These are phyloP conservation scores for Pulveroboletus sp. DNA, from an alignment of 768 basidiomycete genomes.

Conservation along the genomic window DNA sequence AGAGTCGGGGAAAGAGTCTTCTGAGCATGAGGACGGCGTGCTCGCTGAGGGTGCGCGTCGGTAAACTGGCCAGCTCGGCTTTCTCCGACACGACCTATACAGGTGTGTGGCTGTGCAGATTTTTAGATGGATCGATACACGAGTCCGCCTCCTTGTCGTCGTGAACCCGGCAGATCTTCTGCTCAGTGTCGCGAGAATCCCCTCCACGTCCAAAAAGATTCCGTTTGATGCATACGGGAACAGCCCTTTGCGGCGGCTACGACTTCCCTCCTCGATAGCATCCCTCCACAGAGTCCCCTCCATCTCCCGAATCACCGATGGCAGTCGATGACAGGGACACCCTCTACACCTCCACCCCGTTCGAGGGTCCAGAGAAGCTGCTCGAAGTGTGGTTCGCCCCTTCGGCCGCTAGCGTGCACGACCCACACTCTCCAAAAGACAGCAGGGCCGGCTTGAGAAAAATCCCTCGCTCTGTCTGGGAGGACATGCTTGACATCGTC, in stretches of 20 bases:
- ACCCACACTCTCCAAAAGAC: constrained; percentile 32
- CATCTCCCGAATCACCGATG: constrained; percentile 15
- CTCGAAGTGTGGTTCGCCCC: constrained; percentile 98
- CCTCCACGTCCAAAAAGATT: constrained; percentile 9
- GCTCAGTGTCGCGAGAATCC: constrained; percentile 14
- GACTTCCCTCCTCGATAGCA: constrained; percentile 47
- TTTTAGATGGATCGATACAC: constrained; percentile 12
- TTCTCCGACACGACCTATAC: constrained; percentile 18
- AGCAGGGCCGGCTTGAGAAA: constrained; percentile 68
- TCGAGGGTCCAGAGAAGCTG: constrained; percentile 93
- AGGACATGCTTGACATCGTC: constrained; percentile 95
- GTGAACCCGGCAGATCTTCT: constrained; percentile 14
- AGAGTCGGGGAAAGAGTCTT: constrained; percentile 41
- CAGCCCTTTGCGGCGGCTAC: constrained; percentile 33
- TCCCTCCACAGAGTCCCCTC: constrained; percentile 16
- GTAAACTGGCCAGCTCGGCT: constrained; percentile 3
- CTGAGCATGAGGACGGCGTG: constrained; percentile 28
- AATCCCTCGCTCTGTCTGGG: constrained; percentile 78
- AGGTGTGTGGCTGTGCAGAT: constrained; percentile 21
- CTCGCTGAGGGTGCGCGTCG: no score
- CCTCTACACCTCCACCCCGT: constrained; percentile 46
- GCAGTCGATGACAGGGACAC: constrained; percentile 18
- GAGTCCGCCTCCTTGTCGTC: constrained; percentile 10
- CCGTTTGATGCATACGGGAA: constrained; percentile 44
- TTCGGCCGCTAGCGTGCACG: constrained; percentile 55